These are phyloP conservation scores for Sarcomyxa edulis DNA, from an alignment of 768 basidiomycete genomes.

Conservation along the genomic window DNA sequence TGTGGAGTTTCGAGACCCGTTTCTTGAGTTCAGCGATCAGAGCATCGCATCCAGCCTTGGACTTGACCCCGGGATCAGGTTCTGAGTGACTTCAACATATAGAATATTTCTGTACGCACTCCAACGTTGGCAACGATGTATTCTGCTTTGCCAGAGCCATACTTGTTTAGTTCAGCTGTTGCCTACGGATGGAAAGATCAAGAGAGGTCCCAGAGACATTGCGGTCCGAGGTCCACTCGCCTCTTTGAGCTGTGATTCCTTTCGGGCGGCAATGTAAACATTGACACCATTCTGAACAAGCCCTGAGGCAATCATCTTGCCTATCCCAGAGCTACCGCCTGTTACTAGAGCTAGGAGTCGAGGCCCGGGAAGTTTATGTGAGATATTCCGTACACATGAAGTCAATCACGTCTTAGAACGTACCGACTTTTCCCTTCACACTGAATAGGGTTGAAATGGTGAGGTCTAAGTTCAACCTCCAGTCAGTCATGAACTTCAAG, in stretches of 20 bases:
- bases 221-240: constrained; percentile 27
- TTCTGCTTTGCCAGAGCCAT: constrained; percentile 54
- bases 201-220: neutral
- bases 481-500: no score
- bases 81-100: neutral
- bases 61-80: constrained; percentile 29
- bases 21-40: constrained; percentile 65
- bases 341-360: constrained; percentile 73
- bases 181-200: constrained; percentile 26
- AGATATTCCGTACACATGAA: neutral
- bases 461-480: no score
- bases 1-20: constrained; percentile 68
- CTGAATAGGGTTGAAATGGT: constrained; percentile 51
- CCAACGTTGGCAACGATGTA: constrained; percentile 73
- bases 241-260: constrained; percentile 73
- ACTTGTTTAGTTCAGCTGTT: constrained; percentile 53
- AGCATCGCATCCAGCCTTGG: constrained; percentile 73
- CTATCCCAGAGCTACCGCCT: constrained; percentile 81
- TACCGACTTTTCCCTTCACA: constrained; percentile 68
- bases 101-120: constrained; percentile 37
- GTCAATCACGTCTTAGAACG: no score
- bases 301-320: constrained; percentile 78
- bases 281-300: constrained; percentile 83
- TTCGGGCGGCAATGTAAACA: constrained; percentile 87
- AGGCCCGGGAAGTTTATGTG: no score